Conservation (phyloP, 2,329 filamentous ascomycete genomes). For the Pseudogymnoascus sp. region DNA sequence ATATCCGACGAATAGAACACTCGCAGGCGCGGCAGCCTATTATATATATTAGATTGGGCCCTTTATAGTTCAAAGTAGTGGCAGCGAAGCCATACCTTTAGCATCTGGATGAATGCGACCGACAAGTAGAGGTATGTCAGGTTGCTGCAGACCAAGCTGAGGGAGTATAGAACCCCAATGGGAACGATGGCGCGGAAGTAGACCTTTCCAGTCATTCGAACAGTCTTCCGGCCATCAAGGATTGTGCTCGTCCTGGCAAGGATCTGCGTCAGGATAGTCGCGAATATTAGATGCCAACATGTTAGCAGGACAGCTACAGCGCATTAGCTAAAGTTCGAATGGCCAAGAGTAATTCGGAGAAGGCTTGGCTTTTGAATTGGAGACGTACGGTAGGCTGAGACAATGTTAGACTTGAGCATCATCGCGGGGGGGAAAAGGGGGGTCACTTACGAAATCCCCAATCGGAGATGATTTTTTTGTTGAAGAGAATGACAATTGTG, state of each 20-base stretch:
- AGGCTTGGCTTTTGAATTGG: neutral
- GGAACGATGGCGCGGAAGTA: constrained; percentile 59
- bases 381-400: constrained; percentile 40
- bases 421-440: neutral
- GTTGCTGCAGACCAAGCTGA: constrained; percentile 60
- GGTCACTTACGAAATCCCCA: constrained; percentile 62
- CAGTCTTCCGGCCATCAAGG: constrained; percentile 55
- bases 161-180: constrained; percentile 59
- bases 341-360: neutral
- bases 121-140: constrained; percentile 61
- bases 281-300: constrained; percentile 62
- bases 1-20: constrained; percentile 6
- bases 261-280: constrained; percentile 58
- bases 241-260: constrained; percentile 56
- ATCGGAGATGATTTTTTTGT: constrained; percentile 79
- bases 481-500: constrained; percentile 81
- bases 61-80: constrained; percentile 42
- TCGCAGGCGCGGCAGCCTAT: constrained; percentile 1
- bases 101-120: constrained; percentile 64
- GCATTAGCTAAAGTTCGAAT: neutral
- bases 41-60: neutral
- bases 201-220: constrained; percentile 53
- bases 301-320: constrained; percentile 49
- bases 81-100: constrained; percentile 62
- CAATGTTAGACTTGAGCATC: constrained; percentile 23